Evolutionary conservation across 768 basidiomycete species (phyloP).

Genomic region (Amanita brunnescens): DNA sequence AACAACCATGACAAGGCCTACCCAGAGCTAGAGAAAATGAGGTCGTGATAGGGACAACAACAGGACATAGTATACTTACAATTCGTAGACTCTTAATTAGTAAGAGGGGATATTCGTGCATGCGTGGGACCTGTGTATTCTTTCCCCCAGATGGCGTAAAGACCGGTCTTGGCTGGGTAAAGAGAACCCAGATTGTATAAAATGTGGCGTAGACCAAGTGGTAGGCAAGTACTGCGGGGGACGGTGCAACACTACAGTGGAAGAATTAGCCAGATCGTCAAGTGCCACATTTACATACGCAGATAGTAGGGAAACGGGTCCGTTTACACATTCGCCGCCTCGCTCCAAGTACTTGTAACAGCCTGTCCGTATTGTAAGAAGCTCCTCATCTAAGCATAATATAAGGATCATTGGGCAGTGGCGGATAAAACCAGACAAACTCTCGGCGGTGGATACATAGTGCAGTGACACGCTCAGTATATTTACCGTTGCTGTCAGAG

Average conservation of each 20-base stretch:
- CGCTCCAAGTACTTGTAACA: constrained; percentile 98
- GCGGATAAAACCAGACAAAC: constrained; percentile 19
- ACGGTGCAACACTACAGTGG: constrained; percentile 56
- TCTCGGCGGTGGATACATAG: constrained; percentile 89
- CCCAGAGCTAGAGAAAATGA: constrained; percentile 61
- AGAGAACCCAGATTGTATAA: constrained; percentile 88
- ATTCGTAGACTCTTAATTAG: constrained; percentile 54
- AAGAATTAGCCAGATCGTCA: not conserved
- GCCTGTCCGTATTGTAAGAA: constrained; percentile 62
- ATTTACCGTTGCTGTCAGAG: constrained; percentile 79
- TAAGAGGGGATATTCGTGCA: constrained; percentile 64
- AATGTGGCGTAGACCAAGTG: constrained; percentile 97
- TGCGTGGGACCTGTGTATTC: constrained; percentile 29
- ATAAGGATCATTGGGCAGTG: not conserved
- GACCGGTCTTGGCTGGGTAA: constrained; percentile 41
- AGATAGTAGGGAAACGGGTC: constrained; percentile 84
- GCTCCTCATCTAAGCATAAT: constrained; percentile 40
- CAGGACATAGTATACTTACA: constrained; percentile 36
- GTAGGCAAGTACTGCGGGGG: constrained; percentile 70
- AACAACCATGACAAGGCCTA: constrained; percentile 81
- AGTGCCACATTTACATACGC: constrained; percentile 42
- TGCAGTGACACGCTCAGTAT: constrained; percentile 91
- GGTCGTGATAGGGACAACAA: not conserved
- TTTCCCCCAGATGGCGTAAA: constrained; percentile 24
- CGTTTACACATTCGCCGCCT: constrained; percentile 82